Evolutionary conservation across 23 red algal species (phyloP).

Genomic region (Gracilaria vermiculophylla): DNA sequence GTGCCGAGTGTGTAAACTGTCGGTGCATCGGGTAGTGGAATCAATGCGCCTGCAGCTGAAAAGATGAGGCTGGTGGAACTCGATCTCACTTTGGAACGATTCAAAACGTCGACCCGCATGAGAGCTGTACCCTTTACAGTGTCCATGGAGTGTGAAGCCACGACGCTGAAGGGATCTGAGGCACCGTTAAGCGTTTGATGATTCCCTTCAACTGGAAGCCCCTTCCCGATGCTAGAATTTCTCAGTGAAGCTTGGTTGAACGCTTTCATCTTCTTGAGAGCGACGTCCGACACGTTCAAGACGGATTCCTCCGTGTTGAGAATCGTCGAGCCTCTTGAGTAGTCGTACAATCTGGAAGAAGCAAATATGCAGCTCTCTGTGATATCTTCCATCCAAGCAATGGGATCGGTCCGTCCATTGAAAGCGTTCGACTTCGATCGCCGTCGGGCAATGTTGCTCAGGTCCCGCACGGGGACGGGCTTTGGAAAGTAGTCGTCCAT

Average conservation of each 20-base stretch:
- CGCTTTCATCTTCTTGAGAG: constrained; percentile 23
- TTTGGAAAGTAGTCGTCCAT: constrained; percentile 58
- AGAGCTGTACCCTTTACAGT: constrained; percentile 52
- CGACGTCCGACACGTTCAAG: constrained; percentile 8
- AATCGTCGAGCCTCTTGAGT: constrained; percentile 28
- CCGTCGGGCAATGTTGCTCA: neutral
- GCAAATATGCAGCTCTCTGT: constrained; percentile 70
- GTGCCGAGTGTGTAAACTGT: constrained; percentile 32
- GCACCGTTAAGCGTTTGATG: constrained; percentile 53
- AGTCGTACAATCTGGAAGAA: constrained; percentile 62
- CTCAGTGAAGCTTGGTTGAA: constrained; percentile 13
- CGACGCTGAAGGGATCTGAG: constrained; percentile 64
- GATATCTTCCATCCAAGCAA: constrained; percentile 64
- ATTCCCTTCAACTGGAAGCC: constrained; percentile 25
- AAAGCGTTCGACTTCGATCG: neutral
- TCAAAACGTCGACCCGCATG: constrained; percentile 40
- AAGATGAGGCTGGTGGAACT: constrained; percentile 21
- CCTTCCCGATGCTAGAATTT: constrained; percentile 15
- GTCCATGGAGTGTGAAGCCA: constrained; percentile 58
- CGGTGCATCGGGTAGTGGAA: constrained; percentile 46
- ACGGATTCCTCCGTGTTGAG: constrained; percentile 58
- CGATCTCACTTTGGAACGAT: constrained; percentile 25
- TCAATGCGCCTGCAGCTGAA: constrained; percentile 47
- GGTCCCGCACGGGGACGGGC: constrained; percentile 12
- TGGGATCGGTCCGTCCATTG: neutral